Evolutionary conservation across 257 asterid species (phyloP), one percentile per base, ranked within the genome.

Genomic region (Lithospermum erythrorhizon): DNA sequence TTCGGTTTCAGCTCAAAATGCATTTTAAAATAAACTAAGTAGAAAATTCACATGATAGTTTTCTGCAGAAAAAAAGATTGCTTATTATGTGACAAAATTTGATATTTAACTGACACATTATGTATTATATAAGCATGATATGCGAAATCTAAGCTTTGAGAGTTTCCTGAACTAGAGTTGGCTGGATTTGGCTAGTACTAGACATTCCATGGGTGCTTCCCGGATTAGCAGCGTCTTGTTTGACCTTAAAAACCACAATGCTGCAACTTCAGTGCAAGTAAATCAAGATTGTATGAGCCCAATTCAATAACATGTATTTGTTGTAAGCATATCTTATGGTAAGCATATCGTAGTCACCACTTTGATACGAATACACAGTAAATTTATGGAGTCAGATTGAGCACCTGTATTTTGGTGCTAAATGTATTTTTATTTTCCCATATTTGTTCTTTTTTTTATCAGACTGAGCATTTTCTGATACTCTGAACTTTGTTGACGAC

Each of bases 151-250:
- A 21, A 23, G 58, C 21, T 52, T 13, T n/a, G 30, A 2, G 17
- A 56, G 37, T 41, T 59, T 58, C 17, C 62, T 41, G 53, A 60
- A 54, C 17, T 74, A 91, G 96, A 96, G 96, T 61, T 88, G 95
- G 95, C 74, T 91, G 64, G 96, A 91, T 47, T 73, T 88, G 65
- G 95, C 96, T 9, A 81, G 96, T 70, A 95, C 96, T 59, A 80
- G 96, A 57, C 88, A 78, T 65, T 88, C 95, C 1, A 88, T 91
- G 96, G 96, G 98, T 11, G 55, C 85, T 54, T 81, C 91, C 52
- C 95, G 98, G 57, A 77, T 91, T 72, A 84, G 73, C 65, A 73
- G 87, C 63, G 60, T 85, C 65, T 71, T 84, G 71, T 83, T 83
- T 65, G 81, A 88, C 73, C 94, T 76, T 78, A 88, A 91, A 68